Percentiles rank a stretch among this genome's conserved stretches.
phyloP scores from a whole-genome alignment of 495 filamentous ascomycete species.

The Articulospora tetracladia region DNA sequence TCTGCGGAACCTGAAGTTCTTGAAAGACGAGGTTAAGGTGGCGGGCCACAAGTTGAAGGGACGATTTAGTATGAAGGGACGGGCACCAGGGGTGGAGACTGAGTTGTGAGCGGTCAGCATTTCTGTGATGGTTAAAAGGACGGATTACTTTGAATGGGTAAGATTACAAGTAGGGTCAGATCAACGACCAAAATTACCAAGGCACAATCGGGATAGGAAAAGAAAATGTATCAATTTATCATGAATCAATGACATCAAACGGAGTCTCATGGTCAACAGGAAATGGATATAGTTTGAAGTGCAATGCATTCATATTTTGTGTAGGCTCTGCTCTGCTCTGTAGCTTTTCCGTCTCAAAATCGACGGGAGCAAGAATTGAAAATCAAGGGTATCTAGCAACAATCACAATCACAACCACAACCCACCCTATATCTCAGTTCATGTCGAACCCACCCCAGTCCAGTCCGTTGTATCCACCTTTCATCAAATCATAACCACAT shows the following conservation, averaged over 20 bases:
- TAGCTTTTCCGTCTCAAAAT: neutral
- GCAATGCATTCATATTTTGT: neutral
- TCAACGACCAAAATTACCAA: too few species aligned
- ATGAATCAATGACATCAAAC: too few species aligned
- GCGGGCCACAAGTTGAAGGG: conserved; percentile 10
- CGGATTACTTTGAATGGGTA: too few species aligned
- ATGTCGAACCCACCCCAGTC: neutral
- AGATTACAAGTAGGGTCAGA: too few species aligned
- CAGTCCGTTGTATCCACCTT: neutral
- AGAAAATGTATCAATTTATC: too few species aligned
- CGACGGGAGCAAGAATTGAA: neutral
- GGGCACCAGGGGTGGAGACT: conserved; percentile 1
- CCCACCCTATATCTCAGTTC: neutral
- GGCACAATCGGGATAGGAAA: too few species aligned
- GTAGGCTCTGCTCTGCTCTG: neutral
- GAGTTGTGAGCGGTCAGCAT: neutral
- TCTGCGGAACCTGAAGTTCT: conserved; percentile 6
- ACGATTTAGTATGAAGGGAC: conserved; percentile 7
- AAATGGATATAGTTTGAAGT: neutral
- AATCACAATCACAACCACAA: neutral
- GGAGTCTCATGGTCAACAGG: too few species aligned
- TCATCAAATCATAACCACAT: neutral
- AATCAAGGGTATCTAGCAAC: neutral
- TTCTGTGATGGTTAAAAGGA: too few species aligned
- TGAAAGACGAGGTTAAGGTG: conserved; percentile 8